Evolutionary conservation across 2,329 filamentous ascomycete genomes (phyloP).

Genomic region (Ophiocordyceps robertsii): DNA sequence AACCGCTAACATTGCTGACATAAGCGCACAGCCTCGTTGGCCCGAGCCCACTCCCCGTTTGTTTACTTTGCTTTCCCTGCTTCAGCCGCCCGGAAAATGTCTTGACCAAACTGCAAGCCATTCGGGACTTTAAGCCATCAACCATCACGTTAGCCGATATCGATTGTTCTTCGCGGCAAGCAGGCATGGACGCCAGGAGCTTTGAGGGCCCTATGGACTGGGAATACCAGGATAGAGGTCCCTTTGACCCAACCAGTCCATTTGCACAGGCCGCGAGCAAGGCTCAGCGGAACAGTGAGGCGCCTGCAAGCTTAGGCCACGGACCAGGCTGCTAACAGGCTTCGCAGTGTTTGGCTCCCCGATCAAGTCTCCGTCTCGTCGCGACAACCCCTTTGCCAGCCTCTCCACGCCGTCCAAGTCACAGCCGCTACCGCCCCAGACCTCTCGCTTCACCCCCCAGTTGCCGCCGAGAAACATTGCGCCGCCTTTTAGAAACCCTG

Average conservation of each 20-base stretch:
- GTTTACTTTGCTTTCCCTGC: not conserved
- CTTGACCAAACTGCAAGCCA: not conserved
- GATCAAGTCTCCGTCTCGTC: constrained; percentile 17
- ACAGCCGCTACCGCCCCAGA: constrained; percentile 23
- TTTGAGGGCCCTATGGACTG: constrained; percentile 53
- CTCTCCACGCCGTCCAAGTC: constrained; percentile 26
- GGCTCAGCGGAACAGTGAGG: constrained; percentile 27
- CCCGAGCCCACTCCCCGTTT: not conserved
- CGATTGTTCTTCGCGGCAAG: not conserved
- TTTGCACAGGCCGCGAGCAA: constrained; percentile 39
- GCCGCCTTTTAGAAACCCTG: constrained; percentile 46
- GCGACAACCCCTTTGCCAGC: constrained; percentile 20
- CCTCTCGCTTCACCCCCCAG: constrained; percentile 32
- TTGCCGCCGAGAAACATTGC: constrained; percentile 27
- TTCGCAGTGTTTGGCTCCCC: constrained; percentile 23
- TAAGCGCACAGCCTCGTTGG: not conserved
- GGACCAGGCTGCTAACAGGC: not conserved
- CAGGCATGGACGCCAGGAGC: constrained; percentile 38
- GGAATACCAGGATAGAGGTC: constrained; percentile 46
- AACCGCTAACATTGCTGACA: not conserved
- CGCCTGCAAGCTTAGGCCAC: not conserved
- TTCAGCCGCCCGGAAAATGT: not conserved
- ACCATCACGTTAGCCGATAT: not conserved
- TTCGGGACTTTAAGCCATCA: not conserved
- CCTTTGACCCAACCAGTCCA: constrained; percentile 47